phyloP scores from a whole-genome alignment of 169 alveolate species.

The Plasmodium sp. region DNA sequence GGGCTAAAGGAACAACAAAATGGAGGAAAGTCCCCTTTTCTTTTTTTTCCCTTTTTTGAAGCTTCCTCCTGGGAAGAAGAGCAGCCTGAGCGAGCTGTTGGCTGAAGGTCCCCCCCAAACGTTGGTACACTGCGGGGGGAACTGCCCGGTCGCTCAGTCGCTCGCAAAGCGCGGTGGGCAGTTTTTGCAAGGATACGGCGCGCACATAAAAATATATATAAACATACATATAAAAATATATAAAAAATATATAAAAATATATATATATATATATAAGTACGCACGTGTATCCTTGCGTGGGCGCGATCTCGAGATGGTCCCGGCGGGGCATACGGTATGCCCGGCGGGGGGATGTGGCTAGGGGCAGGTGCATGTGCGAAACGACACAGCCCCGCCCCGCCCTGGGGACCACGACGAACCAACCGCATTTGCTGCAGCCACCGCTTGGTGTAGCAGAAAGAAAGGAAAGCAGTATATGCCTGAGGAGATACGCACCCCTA shows the following conservation, averaged over 20 bases:
- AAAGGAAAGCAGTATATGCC: neutral
- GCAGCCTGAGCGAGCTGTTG: neutral
- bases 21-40: neutral
- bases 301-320: neutral
- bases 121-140: neutral
- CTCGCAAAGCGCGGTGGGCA: neutral
- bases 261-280: neutral
- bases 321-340: neutral
- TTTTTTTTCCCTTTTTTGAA: too few species aligned
- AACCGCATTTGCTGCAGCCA: neutral
- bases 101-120: neutral
- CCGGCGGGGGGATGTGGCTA: neutral
- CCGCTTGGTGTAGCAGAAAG: neutral
- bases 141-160: neutral
- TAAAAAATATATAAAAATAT: neutral
- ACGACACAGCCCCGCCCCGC: neutral
- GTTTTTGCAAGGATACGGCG: neutral
- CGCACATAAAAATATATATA: neutral
- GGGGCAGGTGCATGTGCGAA: neutral
- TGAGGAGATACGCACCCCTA: neutral
- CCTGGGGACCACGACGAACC: neutral
- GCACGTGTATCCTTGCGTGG: neutral
- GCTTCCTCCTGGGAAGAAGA: neutral
- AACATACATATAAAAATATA: too few species aligned
- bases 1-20: neutral